phyloP scores from a whole-genome alignment of 169 alveolate genomes.

The Babesia ovata region DNA sequence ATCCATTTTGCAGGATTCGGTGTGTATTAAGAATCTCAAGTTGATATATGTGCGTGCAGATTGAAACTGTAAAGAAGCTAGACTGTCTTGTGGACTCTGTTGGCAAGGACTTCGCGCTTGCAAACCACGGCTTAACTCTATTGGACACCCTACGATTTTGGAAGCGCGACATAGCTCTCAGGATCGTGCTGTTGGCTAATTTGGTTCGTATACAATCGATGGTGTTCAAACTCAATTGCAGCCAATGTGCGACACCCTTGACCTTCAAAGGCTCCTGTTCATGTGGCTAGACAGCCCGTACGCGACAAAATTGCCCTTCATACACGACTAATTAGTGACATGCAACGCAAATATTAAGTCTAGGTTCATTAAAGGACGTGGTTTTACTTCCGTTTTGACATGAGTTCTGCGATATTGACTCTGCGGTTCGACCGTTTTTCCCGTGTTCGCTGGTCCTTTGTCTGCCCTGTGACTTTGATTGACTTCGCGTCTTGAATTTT shows the following conservation, averaged over 20 bases:
- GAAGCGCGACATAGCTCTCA: conserved; percentile 55
- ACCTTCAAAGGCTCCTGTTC: conserved; percentile 53
- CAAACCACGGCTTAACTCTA: neutral
- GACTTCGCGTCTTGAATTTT: conserved; percentile 41
- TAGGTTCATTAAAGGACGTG: neutral
- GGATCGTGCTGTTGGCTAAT: conserved; percentile 44
- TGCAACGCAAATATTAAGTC: neutral
- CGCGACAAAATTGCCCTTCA: neutral
- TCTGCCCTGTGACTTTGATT: conserved; percentile 52
- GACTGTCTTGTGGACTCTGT: neutral
- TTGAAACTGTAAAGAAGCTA: conserved; percentile 5
- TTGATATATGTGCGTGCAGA: neutral
- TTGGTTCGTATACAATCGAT: conserved; percentile 21
- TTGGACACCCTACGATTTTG: conserved; percentile 25
- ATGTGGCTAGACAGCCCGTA: conserved; percentile 68
- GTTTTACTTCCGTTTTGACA: conserved; percentile 7
- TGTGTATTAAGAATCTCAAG: neutral
- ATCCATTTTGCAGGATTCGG: conserved; percentile 42
- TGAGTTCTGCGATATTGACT: conserved; percentile 53
- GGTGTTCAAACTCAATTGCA: neutral
- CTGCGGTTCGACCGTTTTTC: conserved; percentile 46
- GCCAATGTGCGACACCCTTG: conserved; percentile 47
- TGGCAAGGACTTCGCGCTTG: neutral
- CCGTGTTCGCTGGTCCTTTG: conserved; percentile 14
- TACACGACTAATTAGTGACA: neutral